Base-by-base conservation (phyloP, 139 green algal species). In the Picochlorum costavermella region DNA sequence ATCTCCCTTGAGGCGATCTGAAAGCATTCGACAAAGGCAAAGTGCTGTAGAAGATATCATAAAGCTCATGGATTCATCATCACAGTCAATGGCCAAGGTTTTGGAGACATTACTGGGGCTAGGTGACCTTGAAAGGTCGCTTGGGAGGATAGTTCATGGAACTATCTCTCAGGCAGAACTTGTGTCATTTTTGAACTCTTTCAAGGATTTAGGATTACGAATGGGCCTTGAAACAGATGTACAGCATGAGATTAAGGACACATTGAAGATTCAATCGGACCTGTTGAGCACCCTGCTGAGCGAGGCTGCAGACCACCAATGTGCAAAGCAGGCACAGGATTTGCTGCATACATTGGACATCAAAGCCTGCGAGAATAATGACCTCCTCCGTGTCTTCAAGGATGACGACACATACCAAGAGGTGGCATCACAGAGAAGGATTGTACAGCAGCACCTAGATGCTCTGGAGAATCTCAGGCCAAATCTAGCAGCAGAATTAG, bases 121-220 rank as follows among this genome's bases (percentile, higher is more conserved):
- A 30, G 71, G 77, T 0, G 89, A 96, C 73, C 50, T 95, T 59
- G 90, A 96, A 74, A 71, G 88, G 2, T 75, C 70, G 23, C 23
- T 95, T 26, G 85, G 74, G 4, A 76, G 90, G 2, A 69, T 82
- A 5, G 73, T 92, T 56, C 84, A 94, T 67, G 53, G 79, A 60
- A 95, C 76, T 23, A 80, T 82, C 14, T 76, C 77, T 2, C 90
- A 90, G 5, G 50, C 83, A 2, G 90, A 96, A 74, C 77, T 90
- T 23, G 67, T 83, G 13, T 59, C 48, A 5, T 67, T 80, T 14
- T 63, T 92, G 49, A 48, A 51, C 0, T 61, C 67, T 13, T 69
- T 87, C 44, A 28, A 36, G 29, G 33, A 56, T 28, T 56, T 72
- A 13, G 37, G 46, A 28, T 44, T 29, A 10, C 23, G 45, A 3